Evolutionary conservation across 2,329 filamentous ascomycete genomes (phyloP).

Genomic region (Chaetomium olivaceum): DNA sequence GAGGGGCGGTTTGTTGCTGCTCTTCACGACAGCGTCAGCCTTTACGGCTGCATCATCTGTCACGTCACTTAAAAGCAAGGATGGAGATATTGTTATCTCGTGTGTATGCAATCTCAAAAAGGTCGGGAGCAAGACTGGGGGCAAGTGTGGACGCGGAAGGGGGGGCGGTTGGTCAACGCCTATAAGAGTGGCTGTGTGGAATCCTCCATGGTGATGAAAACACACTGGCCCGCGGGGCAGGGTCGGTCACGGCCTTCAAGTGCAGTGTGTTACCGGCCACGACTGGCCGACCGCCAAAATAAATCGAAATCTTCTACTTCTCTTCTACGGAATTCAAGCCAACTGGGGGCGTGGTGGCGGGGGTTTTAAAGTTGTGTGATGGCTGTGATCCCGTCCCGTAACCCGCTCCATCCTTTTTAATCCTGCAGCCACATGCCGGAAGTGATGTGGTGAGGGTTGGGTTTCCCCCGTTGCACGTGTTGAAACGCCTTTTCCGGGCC

Average conservation of each 20-base stretch:
- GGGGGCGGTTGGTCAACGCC: background rate
- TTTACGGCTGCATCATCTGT: constrained; percentile 4
- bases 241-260: background rate
- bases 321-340: background rate
- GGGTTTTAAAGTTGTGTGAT: background rate
- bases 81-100: background rate
- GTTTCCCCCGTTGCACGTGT: background rate
- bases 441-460: background rate
- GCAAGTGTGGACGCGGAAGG: background rate
- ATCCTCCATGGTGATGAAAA: background rate
- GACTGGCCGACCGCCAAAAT: background rate
- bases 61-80: background rate
- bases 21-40: constrained; percentile 3
- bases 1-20: background rate
- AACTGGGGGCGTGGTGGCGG: background rate
- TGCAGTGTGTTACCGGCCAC: background rate
- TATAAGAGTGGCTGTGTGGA: constrained; percentile 2
- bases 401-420: background rate
- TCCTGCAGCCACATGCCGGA: background rate
- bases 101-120: background rate
- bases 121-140: background rate
- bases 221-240: background rate
- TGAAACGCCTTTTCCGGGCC: constrained; percentile 1
- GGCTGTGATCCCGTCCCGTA: background rate
- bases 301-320: background rate